These are phyloP conservation scores for Alloascoidea hylecoeti DNA, from an alignment of 805 yeast genomes.

Conservation along the genomic window DNA sequence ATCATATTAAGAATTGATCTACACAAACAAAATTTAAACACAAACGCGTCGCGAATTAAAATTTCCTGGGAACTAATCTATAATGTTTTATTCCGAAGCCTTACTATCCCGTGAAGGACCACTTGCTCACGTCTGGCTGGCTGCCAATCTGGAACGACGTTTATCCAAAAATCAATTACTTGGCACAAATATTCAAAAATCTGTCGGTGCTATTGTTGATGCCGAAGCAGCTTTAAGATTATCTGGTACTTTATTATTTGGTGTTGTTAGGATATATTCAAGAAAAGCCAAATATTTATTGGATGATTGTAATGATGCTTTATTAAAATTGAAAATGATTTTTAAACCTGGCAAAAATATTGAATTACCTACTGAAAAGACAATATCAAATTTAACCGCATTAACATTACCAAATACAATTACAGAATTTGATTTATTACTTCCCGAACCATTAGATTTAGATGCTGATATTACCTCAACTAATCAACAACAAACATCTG, in stretches of 20 bases:
- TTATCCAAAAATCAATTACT: slow-evolving; percentile 59
- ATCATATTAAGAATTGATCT: no score
- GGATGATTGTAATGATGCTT: slow-evolving; percentile 72
- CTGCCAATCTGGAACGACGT: slow-evolving; percentile 75
- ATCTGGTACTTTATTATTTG: slow-evolving; percentile 76
- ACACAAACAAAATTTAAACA: no score
- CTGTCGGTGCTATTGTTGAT: slow-evolving; percentile 47
- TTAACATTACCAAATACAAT: slow-evolving; percentile 64
- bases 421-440: slow-evolving; percentile 60
- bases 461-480: slow-evolving; percentile 1
- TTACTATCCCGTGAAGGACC: slow-evolving; percentile 65
- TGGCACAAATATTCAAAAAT: slow-evolving; percentile 54
- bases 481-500: slow-evolving; percentile 3
- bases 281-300: slow-evolving; percentile 70
- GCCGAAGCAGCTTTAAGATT: slow-evolving; percentile 59
- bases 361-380: slow-evolving; percentile 42
- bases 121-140: slow-evolving; percentile 83
- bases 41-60: no score
- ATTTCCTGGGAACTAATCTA: no score
- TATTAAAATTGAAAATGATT: slow-evolving; percentile 51
- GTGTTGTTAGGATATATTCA: slow-evolving; percentile 78
- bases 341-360: slow-evolving; percentile 21
- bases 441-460: slow-evolving; percentile 43
- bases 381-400: slow-evolving; percentile 41
- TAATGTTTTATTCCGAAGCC: slow-evolving; percentile 35